phyloP scores from a whole-genome alignment of 192 early-diverging fungal species.

The Coemansia sp. region DNA sequence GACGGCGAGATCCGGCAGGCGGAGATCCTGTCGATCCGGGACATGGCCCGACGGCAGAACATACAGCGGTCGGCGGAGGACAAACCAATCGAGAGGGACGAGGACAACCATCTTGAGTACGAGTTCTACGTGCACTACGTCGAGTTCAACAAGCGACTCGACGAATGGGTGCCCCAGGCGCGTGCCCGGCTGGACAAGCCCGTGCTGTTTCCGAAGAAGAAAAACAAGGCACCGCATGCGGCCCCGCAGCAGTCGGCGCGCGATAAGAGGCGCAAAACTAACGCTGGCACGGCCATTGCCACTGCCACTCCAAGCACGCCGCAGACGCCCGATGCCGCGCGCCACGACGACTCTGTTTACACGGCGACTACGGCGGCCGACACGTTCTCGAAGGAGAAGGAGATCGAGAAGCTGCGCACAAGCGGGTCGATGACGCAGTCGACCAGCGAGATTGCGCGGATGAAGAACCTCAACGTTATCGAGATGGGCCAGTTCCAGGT shows the following conservation, averaged over 20 bases:
- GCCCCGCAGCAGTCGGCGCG: slow-evolving; percentile 39
- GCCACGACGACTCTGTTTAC: slow-evolving; percentile 47
- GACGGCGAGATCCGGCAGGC: slow-evolving; percentile 73
- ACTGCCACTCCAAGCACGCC: slow-evolving; percentile 34
- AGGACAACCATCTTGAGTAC: slow-evolving; percentile 37
- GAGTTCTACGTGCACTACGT: slow-evolving; percentile 97
- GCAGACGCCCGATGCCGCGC: slow-evolving; percentile 43
- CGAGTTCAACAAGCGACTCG: slow-evolving; percentile 96
- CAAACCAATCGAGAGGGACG: slow-evolving; percentile 39
- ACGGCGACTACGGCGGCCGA: slow-evolving; percentile 32
- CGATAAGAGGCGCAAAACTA: slow-evolving; percentile 55
- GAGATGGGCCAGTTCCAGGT: slow-evolving; percentile 90
- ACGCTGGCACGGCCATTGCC: slow-evolving; percentile 46
- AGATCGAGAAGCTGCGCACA: slow-evolving; percentile 92
- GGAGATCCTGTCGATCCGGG: slow-evolving; percentile 81
- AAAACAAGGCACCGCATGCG: slow-evolving; percentile 44
- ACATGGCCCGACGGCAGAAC: slow-evolving; percentile 47
- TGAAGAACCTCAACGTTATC: slow-evolving; percentile 93
- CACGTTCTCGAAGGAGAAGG: slow-evolving; percentile 89
- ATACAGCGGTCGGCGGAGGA: slow-evolving; percentile 52
- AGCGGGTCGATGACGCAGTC: slow-evolving; percentile 97
- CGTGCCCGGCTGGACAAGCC: slow-evolving; percentile 68
- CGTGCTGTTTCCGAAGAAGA: slow-evolving; percentile 71
- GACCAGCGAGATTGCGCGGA: slow-evolving; percentile 86
- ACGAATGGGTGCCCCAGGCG: slow-evolving; percentile 85